These are phyloP conservation scores for Fusarium udum DNA, from an alignment of 2,329 filamentous ascomycete species.

Conservation along the genomic window DNA sequence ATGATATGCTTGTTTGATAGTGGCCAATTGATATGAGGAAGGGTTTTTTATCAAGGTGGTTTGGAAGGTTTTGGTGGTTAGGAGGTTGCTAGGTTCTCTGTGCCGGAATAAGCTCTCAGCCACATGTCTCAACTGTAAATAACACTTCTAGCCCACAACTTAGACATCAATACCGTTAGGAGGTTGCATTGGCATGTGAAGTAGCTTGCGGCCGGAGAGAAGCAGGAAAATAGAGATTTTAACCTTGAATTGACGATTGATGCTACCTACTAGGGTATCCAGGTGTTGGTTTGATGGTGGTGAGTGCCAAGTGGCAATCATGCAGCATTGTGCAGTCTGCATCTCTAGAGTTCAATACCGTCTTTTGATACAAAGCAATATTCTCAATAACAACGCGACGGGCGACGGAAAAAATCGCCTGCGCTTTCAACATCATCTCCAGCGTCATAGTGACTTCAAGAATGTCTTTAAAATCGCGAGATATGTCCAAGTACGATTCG, in stretches of 20 bases:
- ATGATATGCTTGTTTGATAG: constrained; percentile 7
- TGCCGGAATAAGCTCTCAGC: too few species aligned
- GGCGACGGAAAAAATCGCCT: accelerated
- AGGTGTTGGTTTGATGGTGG: background rate
- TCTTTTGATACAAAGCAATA: background rate
- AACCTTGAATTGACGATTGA: background rate
- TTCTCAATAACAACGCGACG: accelerated
- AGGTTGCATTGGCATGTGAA: background rate
- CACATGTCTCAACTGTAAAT: too few species aligned
- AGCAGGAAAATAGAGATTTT: background rate
- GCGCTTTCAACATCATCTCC: accelerated
- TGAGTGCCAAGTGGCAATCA: background rate
- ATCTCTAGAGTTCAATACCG: accelerated
- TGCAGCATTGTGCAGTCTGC: background rate
- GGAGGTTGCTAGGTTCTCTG: too few species aligned
- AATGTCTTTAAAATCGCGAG: background rate
- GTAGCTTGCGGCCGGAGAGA: background rate
- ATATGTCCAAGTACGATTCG: background rate
- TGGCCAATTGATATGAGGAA: background rate
- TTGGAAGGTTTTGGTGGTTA: background rate
- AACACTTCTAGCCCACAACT: too few species aligned
- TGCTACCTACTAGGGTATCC: background rate
- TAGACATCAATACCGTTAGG: too few species aligned
- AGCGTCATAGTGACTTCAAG: accelerated
- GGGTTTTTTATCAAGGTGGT: background rate